Conservation (phyloP, 495 filamentous ascomycete species). For the Tirmania nivea region DNA sequence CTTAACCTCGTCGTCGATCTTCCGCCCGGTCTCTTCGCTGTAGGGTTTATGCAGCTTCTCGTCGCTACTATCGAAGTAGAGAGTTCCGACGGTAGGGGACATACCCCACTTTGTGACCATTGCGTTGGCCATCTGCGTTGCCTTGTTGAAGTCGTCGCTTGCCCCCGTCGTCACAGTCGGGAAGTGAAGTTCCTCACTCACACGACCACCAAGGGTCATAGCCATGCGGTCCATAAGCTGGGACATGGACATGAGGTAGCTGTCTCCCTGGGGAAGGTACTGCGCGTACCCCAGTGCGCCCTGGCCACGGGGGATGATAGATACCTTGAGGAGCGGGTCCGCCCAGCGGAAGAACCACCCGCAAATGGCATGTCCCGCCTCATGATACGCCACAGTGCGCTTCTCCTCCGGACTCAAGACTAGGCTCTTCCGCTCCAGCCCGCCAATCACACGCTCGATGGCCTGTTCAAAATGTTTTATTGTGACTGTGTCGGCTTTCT, state of each 20-base stretch:
- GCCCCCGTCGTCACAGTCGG: conserved; percentile 87
- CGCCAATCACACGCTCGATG: conserved; percentile 90
- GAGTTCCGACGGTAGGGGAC: conserved; percentile 73
- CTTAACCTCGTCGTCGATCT: conserved; percentile 75
- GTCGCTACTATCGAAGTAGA: conserved; percentile 57
- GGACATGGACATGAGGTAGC: conserved; percentile 81
- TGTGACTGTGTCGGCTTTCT: conserved; percentile 48
- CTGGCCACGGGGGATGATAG: conserved; percentile 88
- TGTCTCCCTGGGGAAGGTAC: conserved; percentile 75
- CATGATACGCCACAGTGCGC: conserved; percentile 87
- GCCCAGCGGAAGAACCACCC: conserved; percentile 96
- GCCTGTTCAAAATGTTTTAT: conserved; percentile 92
- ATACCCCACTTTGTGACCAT: conserved; percentile 99
- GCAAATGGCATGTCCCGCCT: conserved; percentile 94
- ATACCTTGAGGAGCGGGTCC: conserved; percentile 91
- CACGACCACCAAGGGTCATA: conserved; percentile 88
- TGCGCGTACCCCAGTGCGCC: conserved; percentile 90
- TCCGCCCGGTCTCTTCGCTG: conserved; percentile 75
- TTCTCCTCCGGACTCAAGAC: conserved; percentile 86
- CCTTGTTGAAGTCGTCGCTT: conserved; percentile 95
- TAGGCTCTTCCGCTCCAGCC: conserved; percentile 86
- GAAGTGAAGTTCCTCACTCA: conserved; percentile 90
- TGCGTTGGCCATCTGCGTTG: conserved; percentile 75
- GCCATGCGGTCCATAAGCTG: conserved; percentile 99
- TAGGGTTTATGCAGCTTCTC: conserved; percentile 78